Base-by-base conservation (phyloP, 805 yeast species). In the Sugiyamaella boreocaroliniensis region DNA sequence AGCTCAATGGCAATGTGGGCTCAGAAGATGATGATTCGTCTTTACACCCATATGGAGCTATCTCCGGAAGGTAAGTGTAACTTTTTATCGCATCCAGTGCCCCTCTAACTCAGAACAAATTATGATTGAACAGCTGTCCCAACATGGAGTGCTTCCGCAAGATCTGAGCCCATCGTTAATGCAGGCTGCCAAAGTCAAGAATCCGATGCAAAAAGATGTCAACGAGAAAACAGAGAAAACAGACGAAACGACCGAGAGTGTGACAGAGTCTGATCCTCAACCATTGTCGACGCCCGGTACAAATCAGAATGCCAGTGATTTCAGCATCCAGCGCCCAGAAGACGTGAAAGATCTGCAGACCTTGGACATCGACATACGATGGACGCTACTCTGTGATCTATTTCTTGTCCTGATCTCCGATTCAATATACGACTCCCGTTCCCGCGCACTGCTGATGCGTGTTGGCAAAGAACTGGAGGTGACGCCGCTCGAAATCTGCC, bases 381-480 rank as follows among this genome's bases (percentile, higher is more conserved):
- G 99, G 99, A 90, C 97, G 0, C 78, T 92, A 12, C 72, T 93
- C 5, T 95, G 99, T 70, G 99, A 93, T 66, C 70, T 93, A 46
- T 92, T 92, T 64, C 72, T 93, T 43, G 76, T 87, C 9, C 72
- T 92, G 2, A 70, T 93, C 15, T 82, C 89, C 48, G 95, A 89
- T 55, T 89, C 96, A 0, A 78, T 81, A 51, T 95, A 89, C 65
- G 99, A 93, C 68, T 71, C 97, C 4, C 76, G 99, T 40, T 89
- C 98, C 7, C 75, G 97, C 53, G 76, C 93, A 0, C 70, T 93
- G n/a, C 71, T 93, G 12, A 70, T 86, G 43, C 69, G 73, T 26
- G 89, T 92, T 64, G 90, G 92, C 0, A 62, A 72, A 4, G 71
- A 76, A 8, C 69, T 95, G 22, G 80, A 78, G 1, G 76, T 90